Conservation (phyloP, 2,329 filamentous ascomycete genomes). For the Cercospora brassicicola region DNA sequence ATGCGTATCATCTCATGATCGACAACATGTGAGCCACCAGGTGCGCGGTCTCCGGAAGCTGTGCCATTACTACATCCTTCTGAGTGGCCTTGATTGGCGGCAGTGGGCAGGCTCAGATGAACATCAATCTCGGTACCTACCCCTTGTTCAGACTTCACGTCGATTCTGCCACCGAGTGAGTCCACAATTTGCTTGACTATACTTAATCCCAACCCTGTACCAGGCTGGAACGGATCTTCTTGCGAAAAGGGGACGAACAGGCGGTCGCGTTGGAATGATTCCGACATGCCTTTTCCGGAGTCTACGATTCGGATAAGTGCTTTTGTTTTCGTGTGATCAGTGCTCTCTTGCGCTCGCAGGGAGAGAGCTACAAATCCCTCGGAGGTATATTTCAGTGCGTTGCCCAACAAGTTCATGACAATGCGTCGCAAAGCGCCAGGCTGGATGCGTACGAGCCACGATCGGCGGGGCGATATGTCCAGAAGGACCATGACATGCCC, state of each 20-base stretch:
- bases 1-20: constrained; percentile 21
- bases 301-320: constrained; percentile 31
- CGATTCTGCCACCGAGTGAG: constrained; percentile 60
- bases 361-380: constrained; percentile 45
- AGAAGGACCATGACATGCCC: constrained; percentile 45
- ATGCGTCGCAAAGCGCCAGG: constrained; percentile 50
- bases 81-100: constrained; percentile 2
- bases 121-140: constrained; percentile 32
- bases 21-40: not conserved
- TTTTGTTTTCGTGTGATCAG: constrained; percentile 20
- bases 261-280: constrained; percentile 34
- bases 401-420: constrained; percentile 51
- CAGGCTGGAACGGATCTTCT: constrained; percentile 37
- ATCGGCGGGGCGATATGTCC: constrained; percentile 42
- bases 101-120: constrained; percentile 22
- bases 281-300: constrained; percentile 40
- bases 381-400: constrained; percentile 51
- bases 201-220: constrained; percentile 40
- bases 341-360: constrained; percentile 35
- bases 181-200: constrained; percentile 55
- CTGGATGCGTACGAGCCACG: constrained; percentile 49
- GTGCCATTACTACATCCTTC: not conserved
- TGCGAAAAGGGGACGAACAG: constrained; percentile 40
- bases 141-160: constrained; percentile 53
- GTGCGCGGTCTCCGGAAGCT: not conserved